A percentile compares a stretch with the other conserved stretches of the same genome.
Conservation (phyloP, 331 rosid species). For the Cydonia oblonga region DNA sequence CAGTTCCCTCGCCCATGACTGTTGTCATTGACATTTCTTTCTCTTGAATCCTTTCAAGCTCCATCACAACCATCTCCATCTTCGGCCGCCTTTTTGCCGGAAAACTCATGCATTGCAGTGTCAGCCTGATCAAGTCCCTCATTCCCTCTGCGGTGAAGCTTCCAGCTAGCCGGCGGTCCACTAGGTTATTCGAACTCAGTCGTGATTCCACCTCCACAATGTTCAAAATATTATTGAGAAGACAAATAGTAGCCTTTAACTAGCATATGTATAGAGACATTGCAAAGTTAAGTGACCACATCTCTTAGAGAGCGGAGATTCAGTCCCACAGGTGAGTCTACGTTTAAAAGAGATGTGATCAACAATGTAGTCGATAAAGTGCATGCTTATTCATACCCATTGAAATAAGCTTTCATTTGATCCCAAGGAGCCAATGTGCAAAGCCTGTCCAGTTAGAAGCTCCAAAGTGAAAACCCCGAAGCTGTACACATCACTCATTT, state of each 20-base stretch:
- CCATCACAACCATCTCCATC: constrained; percentile 26
- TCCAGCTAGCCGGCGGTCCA: constrained; percentile 27
- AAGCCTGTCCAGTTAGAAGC: constrained; percentile 35
- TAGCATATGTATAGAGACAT: neutral
- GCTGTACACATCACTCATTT: constrained; percentile 35
- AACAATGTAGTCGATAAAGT: neutral
- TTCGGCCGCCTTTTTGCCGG: constrained; percentile 26
- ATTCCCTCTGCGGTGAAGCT: constrained; percentile 35
- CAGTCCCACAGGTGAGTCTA: neutral
- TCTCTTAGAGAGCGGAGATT: neutral
- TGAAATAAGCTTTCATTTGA: constrained; percentile 33
- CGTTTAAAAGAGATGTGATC: neutral
- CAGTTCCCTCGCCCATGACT: constrained; percentile 40
- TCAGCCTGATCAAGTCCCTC: constrained; percentile 36
- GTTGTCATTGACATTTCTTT: constrained; percentile 37
- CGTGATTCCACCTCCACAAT: constrained; percentile 31
- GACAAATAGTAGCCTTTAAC: neutral
- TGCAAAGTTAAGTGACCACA: neutral
- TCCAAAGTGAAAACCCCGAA: constrained; percentile 40
- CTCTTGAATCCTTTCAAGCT: constrained; percentile 36
- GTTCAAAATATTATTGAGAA: neutral
- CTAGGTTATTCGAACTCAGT: constrained; percentile 26
- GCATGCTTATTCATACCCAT: constrained; percentile 19
- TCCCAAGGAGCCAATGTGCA: constrained; percentile 23
- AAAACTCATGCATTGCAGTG: constrained; percentile 35